Conservation (phyloP, 495 filamentous ascomycete genomes). For the Hypoxylon fragiforme region DNA sequence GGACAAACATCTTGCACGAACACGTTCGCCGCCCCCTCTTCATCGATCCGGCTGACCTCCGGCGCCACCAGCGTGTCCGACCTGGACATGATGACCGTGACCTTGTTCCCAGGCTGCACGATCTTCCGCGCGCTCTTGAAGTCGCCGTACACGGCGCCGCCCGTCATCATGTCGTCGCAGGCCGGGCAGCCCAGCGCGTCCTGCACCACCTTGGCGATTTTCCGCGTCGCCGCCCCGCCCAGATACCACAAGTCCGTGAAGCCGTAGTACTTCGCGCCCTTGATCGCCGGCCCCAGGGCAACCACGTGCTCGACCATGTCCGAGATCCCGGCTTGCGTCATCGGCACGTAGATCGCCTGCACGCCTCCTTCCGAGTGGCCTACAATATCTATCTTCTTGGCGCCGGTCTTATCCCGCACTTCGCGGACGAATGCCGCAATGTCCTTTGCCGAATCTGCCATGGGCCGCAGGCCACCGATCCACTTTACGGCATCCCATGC, state of each 20-base stretch:
- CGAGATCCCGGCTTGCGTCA: constrained; percentile 49
- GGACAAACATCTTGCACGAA: constrained; percentile 54
- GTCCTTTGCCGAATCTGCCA: constrained; percentile 51
- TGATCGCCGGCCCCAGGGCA: constrained; percentile 55
- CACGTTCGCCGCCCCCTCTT: constrained; percentile 50
- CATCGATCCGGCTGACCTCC: constrained; percentile 47
- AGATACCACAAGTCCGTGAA: constrained; percentile 52
- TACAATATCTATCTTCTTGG: constrained; percentile 52
- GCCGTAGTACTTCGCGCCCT: constrained; percentile 51
- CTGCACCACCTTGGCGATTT: constrained; percentile 40
- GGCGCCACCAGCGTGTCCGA: constrained; percentile 56
- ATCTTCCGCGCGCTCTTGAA: constrained; percentile 49
- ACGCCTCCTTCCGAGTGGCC: constrained; percentile 61
- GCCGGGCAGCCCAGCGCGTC: constrained; percentile 50
- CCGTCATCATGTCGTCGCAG: constrained; percentile 49
- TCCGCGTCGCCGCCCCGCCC: constrained; percentile 39
- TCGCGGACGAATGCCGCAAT: constrained; percentile 54
- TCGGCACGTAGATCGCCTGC: constrained; percentile 55
- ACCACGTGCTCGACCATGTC: constrained; percentile 50
- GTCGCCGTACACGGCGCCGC: constrained; percentile 41
- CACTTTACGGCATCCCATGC: constrained; percentile 50
- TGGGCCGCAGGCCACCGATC: constrained; percentile 50
- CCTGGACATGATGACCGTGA: constrained; percentile 55
- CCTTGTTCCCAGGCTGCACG: constrained; percentile 50
- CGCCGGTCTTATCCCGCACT: constrained; percentile 47